phyloP scores from a whole-genome alignment of 2,329 filamentous ascomycete genomes.

The Thelonectria olida region DNA sequence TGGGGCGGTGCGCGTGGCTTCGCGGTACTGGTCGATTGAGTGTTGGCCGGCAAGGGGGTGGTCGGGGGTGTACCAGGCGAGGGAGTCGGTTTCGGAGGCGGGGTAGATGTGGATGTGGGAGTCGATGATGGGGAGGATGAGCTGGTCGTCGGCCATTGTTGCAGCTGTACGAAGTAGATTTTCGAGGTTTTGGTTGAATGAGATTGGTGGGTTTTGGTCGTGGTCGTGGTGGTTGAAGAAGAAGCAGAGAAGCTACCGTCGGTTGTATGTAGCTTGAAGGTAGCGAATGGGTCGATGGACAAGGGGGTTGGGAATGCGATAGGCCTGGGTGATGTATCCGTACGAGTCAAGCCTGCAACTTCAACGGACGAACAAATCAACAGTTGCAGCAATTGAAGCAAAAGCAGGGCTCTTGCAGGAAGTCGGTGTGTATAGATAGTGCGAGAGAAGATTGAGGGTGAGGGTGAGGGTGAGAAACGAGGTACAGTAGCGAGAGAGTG shows the following conservation, averaged over 20 bases:
- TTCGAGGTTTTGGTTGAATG: neutral
- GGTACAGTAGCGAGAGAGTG: too few species aligned
- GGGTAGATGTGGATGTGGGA: conserved; percentile 93
- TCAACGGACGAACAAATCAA: neutral
- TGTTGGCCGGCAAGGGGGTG: conserved; percentile 70
- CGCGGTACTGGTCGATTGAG: conserved; percentile 70
- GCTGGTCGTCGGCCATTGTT: conserved; percentile 49
- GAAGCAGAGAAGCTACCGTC: neutral
- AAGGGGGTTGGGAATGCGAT: neutral
- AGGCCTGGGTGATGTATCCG: too few species aligned
- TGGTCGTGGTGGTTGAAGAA: neutral
- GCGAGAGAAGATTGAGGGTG: neutral
- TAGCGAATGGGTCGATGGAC: neutral
- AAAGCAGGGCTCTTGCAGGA: neutral
- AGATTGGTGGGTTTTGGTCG: neutral
- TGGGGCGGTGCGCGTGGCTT: conserved; percentile 51
- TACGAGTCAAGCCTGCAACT: neutral
- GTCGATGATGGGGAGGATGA: conserved; percentile 76
- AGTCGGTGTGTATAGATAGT: conserved; percentile 12
- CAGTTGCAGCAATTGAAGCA: neutral
- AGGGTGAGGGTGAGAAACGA: neutral
- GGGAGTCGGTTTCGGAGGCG: conserved; percentile 68
- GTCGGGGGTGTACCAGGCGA: conserved; percentile 74
- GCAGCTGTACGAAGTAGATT: too few species aligned
- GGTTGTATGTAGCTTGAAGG: neutral